Conservation (phyloP, 345 rosid species). For the Acer saccharum region DNA sequence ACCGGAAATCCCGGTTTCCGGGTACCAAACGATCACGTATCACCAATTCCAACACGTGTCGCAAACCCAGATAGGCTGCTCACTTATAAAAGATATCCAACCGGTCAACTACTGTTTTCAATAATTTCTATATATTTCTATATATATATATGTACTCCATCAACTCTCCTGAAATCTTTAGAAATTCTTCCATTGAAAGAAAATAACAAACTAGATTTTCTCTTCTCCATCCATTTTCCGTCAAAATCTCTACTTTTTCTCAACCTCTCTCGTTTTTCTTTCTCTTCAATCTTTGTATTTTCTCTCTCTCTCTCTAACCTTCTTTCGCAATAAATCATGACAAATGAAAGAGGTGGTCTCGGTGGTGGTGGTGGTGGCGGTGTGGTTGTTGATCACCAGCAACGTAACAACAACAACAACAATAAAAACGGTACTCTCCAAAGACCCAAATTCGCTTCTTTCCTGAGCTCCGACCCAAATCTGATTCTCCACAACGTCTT, state of each 20-base stretch:
- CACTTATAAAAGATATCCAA: conserved; percentile 9
- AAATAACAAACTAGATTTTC: neutral
- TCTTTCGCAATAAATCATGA: conserved; percentile 19
- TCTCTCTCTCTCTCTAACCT: neutral
- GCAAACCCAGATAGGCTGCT: neutral
- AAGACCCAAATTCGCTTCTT: conserved; percentile 58
- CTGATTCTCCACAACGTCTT: neutral
- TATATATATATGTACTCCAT: neutral
- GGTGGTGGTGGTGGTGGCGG: conserved; percentile 22
- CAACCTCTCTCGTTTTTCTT: neutral
- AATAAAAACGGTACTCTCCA: conserved; percentile 13
- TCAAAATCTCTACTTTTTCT: neutral
- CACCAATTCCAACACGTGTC: conserved; percentile 40
- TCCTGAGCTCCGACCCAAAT: conserved; percentile 43
- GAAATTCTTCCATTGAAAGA: neutral
- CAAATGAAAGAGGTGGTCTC: conserved; percentile 24
- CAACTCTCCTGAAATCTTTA: conserved; percentile 14
- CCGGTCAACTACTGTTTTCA: neutral
- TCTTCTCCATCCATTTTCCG: neutral
- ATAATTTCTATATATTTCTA: neutral
- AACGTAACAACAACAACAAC: neutral
- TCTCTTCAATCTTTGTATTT: neutral
- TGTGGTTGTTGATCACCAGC: conserved; percentile 17
- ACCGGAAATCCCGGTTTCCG: too few relatives aligned
- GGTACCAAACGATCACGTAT: conserved; percentile 23